Conservation (phyloP, 2,329 filamentous ascomycete species). For the Colletotrichum echinochloae region DNA sequence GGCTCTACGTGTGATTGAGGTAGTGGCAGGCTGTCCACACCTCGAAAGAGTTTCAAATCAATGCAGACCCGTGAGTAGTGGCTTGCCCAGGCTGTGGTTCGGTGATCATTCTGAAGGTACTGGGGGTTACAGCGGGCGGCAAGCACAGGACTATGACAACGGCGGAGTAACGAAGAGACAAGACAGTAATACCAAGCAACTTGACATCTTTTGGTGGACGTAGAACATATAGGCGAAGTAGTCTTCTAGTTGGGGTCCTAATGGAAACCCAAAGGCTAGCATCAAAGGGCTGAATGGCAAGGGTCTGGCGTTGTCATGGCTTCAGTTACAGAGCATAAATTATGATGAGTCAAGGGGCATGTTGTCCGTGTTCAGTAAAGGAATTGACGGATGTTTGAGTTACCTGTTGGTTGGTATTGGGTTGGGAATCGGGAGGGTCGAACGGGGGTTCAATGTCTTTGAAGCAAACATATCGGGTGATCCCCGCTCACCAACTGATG, state of each 20-base stretch:
- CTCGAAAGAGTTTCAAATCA: too few species aligned
- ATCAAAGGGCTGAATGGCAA: not conserved
- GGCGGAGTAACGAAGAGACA: not conserved
- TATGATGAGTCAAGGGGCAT: not conserved
- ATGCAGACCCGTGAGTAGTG: not conserved
- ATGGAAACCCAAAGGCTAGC: not conserved
- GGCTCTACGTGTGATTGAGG: not conserved
- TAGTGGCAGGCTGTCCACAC: not conserved
- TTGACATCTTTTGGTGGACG: not conserved
- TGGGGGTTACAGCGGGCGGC: not conserved
- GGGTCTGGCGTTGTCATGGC: not conserved
- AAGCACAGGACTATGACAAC: not conserved
- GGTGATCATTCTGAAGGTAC: not conserved
- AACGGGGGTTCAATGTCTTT: not conserved
- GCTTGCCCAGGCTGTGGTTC: not conserved
- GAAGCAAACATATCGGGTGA: not conserved
- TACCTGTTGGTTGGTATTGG: not conserved
- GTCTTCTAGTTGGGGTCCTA: not conserved
- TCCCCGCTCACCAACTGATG: not conserved
- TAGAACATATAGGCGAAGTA: too few species aligned
- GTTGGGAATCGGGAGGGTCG: not conserved
- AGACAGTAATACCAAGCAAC: too few species aligned
- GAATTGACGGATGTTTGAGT: not conserved
- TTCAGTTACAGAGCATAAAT: too few species aligned
- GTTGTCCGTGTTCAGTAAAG: not conserved